Evolutionary conservation across 2,329 filamentous ascomycete species (phyloP).

Genomic region (Neofusicoccum cordaticola): DNA sequence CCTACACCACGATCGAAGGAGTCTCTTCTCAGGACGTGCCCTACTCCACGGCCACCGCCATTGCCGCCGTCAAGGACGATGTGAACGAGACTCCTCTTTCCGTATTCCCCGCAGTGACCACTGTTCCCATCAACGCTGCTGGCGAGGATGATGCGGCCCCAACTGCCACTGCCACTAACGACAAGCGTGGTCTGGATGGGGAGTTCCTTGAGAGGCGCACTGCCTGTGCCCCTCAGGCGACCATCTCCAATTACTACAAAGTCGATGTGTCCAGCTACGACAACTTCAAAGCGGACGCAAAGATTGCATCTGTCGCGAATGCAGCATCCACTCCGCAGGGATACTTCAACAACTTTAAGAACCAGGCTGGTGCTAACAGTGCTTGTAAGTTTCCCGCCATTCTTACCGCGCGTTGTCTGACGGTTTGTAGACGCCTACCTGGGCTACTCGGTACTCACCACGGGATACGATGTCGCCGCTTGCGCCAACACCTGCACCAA

Average conservation of each 20-base stretch:
- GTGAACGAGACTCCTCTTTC: conserved; percentile 14
- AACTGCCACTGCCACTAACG: conserved; percentile 1
- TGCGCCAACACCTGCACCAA: conserved; percentile 20
- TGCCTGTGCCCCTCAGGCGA: conserved; percentile 18
- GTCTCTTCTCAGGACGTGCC: conserved; percentile 10
- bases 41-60: conserved; percentile 16
- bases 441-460: not conserved
- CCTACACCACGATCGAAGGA: conserved; percentile 12
- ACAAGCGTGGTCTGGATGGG: conserved; percentile 13
- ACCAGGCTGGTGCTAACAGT: not conserved
- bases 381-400: not conserved
- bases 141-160: conserved; percentile 1
- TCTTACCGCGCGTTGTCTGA: not conserved
- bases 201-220: conserved; percentile 6
- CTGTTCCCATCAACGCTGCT: conserved; percentile 15
- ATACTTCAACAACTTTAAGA: conserved; percentile 1
- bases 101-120: conserved; percentile 16
- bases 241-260: conserved; percentile 7
- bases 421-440: not conserved
- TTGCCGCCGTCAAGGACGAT: conserved; percentile 2
- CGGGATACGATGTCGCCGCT: conserved; percentile 15
- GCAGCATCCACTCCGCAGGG: not conserved
- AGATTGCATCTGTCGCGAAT: not conserved
- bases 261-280: not conserved
- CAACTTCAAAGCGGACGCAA: not conserved